phyloP scores from a whole-genome alignment of 2,329 filamentous ascomycete species.

The Lasiodiplodia sp. region DNA sequence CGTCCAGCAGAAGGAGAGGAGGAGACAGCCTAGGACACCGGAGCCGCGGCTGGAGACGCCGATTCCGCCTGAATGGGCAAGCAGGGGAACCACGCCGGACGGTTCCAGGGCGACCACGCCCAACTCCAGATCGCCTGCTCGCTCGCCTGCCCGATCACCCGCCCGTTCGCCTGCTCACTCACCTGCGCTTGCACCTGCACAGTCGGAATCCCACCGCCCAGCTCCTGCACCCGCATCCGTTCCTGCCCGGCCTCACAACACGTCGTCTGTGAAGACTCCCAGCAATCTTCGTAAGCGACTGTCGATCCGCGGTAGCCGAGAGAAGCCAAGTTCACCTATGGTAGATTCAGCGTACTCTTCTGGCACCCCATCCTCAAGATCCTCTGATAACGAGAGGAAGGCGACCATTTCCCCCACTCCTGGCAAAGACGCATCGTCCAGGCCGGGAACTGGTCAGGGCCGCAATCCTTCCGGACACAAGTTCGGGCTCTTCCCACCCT shows the following conservation, averaged over 20 bases:
- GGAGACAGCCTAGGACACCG: slow-evolving; percentile 8
- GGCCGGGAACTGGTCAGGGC: slow-evolving; percentile 19
- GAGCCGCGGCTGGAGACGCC: slow-evolving; percentile 26
- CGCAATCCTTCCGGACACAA: slow-evolving; percentile 7
- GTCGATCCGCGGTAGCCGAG: slow-evolving; percentile 17
- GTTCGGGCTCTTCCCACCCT: slow-evolving; percentile 28
- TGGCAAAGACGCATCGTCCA: background rate
- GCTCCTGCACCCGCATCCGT: background rate
- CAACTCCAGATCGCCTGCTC: slow-evolving; percentile 23
- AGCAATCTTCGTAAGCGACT: slow-evolving; percentile 25
- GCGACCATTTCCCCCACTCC: background rate
- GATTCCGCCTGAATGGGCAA: slow-evolving; percentile 24
- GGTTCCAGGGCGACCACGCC: slow-evolving; percentile 28
- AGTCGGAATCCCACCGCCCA: slow-evolving; percentile 6
- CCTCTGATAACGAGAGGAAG: slow-evolving; percentile 27
- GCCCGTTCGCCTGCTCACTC: slow-evolving; percentile 14
- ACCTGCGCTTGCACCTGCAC: slow-evolving; percentile 4
- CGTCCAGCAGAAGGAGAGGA: slow-evolving; percentile 18
- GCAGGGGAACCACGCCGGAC: slow-evolving; percentile 18
- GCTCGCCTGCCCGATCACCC: slow-evolving; percentile 16
- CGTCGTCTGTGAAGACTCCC: slow-evolving; percentile 17
- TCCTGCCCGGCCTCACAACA: slow-evolving; percentile 3
- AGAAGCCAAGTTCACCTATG: slow-evolving; percentile 28
- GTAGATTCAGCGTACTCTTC: slow-evolving; percentile 49
- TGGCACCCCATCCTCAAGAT: slow-evolving; percentile 41